Base-by-base conservation (phyloP, 192 early-diverging fungal species). In the Funneliformis mosseae region DNA sequence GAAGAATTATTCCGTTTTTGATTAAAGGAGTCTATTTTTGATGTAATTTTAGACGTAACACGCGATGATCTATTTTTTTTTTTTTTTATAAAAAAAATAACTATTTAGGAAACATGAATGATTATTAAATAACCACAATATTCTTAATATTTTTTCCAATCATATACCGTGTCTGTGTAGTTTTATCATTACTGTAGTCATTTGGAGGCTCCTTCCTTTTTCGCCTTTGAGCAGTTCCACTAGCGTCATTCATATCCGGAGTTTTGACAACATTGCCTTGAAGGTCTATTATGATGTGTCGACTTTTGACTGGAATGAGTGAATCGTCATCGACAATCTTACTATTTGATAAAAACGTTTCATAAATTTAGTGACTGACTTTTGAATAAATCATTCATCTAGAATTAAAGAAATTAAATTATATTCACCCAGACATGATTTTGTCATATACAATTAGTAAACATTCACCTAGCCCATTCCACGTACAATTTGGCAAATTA, bases 11-110 rank as follows among this genome's bases (percentile, higher is more conserved):
- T 42, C 3, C 76, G 76, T 64, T 77, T 28, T 12, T 27, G 14
- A 41, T 77, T 77, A 45, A 77, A 77, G 4, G 71, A 41, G 27
- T 73, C 43, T 28, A 73, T 73, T 25, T 45, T n/a, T 10, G 43
- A 42, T 0, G 42, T 50, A 25, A 27, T 45, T 27, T 73, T 73
- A 1, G 71, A 48, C 3, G 43, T 43, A 5, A 21, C n/a, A 11
- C 76, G 39, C 6, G 63, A 66, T 27, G 39, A 9, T 46, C 76
- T 64, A 45, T 7, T 45, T 39, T 64, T 61, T n/a, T 16, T n/a
- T n/a, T n/a, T n/a, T n/a, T n/a, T n/a, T n/a, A 61, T 0, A 27
- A 71, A 8, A 23, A n/a, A 43, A n/a, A 6, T 8, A 8, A 71
- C 18, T 11, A 43, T n/a, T 21, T 39, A 2, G 4, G 8, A 1